Conservation (phyloP, 306 rosid genomes). For the Canavalia gladiata region DNA sequence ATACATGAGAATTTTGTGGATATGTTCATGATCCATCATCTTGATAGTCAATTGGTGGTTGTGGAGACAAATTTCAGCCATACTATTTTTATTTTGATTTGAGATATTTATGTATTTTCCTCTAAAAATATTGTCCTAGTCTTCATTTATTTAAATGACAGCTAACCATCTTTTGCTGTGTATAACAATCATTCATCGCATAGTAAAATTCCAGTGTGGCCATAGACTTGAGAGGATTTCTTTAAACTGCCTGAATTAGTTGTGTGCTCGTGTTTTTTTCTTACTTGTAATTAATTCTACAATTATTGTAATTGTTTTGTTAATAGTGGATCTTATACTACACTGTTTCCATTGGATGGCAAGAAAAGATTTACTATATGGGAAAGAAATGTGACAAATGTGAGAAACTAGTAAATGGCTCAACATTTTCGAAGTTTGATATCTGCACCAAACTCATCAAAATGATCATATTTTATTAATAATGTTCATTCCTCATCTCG, state of each 20-base stretch:
- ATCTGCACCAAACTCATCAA: neutral
- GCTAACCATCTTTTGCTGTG: no score
- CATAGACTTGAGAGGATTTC: neutral
- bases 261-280: neutral
- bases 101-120: constrained; percentile 21
- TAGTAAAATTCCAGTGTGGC: neutral
- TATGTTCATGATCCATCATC: constrained; percentile 8
- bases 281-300: neutral
- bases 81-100: constrained; percentile 19
- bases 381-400: neutral
- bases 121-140: neutral
- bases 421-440: neutral
- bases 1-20: neutral
- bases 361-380: neutral
- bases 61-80: neutral
- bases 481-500: neutral
- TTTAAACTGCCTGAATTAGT: neutral
- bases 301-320: neutral
- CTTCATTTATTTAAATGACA: no score
- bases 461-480: neutral
- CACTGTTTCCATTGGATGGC: neutral
- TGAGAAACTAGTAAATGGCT: neutral
- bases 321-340: neutral
- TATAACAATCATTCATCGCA: no score
- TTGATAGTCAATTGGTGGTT: no score